These are phyloP conservation scores for Ettlia oleoabundans DNA, from an alignment of 139 green algal species.

Conservation along the genomic window DNA sequence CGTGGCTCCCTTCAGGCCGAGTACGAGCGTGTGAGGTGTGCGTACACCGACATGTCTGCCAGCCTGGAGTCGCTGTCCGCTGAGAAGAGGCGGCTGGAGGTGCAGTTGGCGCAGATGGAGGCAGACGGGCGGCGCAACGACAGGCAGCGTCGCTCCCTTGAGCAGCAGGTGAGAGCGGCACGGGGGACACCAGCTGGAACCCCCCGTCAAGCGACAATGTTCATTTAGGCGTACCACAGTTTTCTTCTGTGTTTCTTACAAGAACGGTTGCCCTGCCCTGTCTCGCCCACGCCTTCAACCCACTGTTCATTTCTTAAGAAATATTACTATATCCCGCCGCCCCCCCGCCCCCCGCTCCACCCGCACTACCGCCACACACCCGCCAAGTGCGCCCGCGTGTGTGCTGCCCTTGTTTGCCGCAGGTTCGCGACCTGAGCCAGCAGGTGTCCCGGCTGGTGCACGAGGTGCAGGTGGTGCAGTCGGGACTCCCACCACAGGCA, in stretches of 20 bases:
- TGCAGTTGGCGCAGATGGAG: conserved; percentile 17
- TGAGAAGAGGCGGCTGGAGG: conserved; percentile 43
- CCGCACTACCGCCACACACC: no score
- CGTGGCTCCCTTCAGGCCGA: conserved; percentile 20
- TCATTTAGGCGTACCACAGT: no score
- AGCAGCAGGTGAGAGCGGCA: conserved; percentile 46
- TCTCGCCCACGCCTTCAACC: no score
- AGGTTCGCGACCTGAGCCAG: conserved; percentile 53
- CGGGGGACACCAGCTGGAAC: no score
- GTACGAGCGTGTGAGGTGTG: conserved; percentile 53
- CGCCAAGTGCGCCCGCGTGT: no score
- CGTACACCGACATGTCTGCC: conserved; percentile 39
- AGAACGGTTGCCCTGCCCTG: no score
- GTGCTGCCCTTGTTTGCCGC: no score
- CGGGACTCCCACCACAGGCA: conserved; percentile 2
- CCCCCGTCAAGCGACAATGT: no score
- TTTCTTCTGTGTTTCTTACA: no score
- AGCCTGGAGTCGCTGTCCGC: conserved; percentile 34
- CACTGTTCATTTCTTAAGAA: no score
- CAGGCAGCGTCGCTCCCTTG: conserved; percentile 35
- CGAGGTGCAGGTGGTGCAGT: conserved; percentile 41
- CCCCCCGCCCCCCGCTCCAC: no score
- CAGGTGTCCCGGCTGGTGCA: conserved; percentile 50
- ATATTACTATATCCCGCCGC: no score
- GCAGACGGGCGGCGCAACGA: conserved; percentile 19